phyloP scores from a whole-genome alignment of 2,329 filamentous ascomycete species.

The Fusarium ramigenum region DNA sequence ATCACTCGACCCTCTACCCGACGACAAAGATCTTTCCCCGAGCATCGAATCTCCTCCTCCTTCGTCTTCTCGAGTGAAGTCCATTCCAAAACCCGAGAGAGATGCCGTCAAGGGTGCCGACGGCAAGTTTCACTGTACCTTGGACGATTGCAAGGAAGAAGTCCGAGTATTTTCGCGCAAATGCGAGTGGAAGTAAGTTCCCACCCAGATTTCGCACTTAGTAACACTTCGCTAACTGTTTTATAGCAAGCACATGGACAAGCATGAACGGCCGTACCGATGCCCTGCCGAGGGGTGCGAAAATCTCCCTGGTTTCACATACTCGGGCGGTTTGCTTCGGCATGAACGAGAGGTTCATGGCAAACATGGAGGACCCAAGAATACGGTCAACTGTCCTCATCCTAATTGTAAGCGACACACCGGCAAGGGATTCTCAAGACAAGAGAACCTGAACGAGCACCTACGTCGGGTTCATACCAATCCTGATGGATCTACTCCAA shows the following conservation, averaged over 20 bases:
- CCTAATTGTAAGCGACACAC: slow-evolving; percentile 87
- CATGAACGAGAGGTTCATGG: slow-evolving; percentile 95
- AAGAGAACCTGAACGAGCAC: slow-evolving; percentile 95
- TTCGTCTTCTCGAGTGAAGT: slow-evolving; percentile 56
- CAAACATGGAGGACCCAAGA: slow-evolving; percentile 88
- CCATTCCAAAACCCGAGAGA: slow-evolving; percentile 68
- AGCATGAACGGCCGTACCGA: slow-evolving; percentile 92
- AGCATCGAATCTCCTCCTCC: slow-evolving; percentile 46
- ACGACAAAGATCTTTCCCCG: slow-evolving; percentile 49
- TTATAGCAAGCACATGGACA: slow-evolving; percentile 94
- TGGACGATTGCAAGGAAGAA: slow-evolving; percentile 73
- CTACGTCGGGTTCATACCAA: slow-evolving; percentile 85
- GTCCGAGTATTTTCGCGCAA: slow-evolving; percentile 77
- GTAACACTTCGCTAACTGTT: slow-evolving; percentile 35
- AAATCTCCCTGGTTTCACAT: slow-evolving; percentile 93
- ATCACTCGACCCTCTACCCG: slow-evolving; percentile 46
- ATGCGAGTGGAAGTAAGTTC: slow-evolving; percentile 91
- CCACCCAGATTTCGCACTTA: background rate
- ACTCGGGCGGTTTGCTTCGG: slow-evolving; percentile 86
- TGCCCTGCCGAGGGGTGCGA: slow-evolving; percentile 85
- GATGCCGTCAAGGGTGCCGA: slow-evolving; percentile 69
- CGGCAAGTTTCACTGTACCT: slow-evolving; percentile 81
- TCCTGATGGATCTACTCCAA: slow-evolving; percentile 49
- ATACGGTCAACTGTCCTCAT: slow-evolving; percentile 87
- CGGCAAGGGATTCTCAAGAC: slow-evolving; percentile 89